phyloP scores from a whole-genome alignment of 2,329 filamentous ascomycete species.

The Fusarium nematophilum region DNA sequence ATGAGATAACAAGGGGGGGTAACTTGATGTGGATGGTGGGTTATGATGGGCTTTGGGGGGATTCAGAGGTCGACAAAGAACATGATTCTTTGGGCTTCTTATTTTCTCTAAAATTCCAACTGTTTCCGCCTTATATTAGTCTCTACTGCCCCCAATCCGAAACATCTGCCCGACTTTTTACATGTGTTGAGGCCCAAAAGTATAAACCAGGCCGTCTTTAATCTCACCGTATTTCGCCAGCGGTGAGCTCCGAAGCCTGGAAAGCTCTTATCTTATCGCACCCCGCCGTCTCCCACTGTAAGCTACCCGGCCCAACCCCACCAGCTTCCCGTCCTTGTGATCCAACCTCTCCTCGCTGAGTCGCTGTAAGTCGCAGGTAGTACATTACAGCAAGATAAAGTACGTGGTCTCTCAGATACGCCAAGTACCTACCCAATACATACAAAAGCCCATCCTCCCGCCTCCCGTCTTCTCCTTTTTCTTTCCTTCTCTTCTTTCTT shows the following conservation, averaged over 20 bases:
- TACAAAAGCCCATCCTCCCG: constrained; percentile 32
- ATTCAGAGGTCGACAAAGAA: no score
- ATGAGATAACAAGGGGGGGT: neutral
- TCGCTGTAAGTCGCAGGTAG: constrained; percentile 28
- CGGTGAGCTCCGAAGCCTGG: constrained; percentile 41
- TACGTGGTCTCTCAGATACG: constrained; percentile 18
- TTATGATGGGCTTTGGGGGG: constrained; percentile 20
- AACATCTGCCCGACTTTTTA: no score
- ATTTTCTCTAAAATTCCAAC: no score
- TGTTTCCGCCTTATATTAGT: no score
- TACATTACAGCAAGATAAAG: constrained; percentile 25
- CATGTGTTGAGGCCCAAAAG: no score
- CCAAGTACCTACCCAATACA: constrained; percentile 27
- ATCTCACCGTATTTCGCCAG: neutral
- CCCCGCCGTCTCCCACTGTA: constrained; percentile 34
- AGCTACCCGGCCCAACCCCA: constrained; percentile 29
- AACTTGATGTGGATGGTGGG: constrained; percentile 1
- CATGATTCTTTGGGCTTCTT: neutral
- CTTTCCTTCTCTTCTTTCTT: constrained; percentile 25
- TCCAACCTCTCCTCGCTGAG: constrained; percentile 18
- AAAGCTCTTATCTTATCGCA: constrained; percentile 46
- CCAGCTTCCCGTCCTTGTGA: constrained; percentile 33
- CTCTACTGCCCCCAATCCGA: no score
- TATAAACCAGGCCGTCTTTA: no score
- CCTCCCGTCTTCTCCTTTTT: constrained; percentile 9